Percentiles rank a stretch among this genome's conserved stretches.
These are phyloP conservation scores for Torrubiella hemipterigena DNA, from an alignment of 2,329 filamentous ascomycete genomes.

Conservation along the genomic window DNA sequence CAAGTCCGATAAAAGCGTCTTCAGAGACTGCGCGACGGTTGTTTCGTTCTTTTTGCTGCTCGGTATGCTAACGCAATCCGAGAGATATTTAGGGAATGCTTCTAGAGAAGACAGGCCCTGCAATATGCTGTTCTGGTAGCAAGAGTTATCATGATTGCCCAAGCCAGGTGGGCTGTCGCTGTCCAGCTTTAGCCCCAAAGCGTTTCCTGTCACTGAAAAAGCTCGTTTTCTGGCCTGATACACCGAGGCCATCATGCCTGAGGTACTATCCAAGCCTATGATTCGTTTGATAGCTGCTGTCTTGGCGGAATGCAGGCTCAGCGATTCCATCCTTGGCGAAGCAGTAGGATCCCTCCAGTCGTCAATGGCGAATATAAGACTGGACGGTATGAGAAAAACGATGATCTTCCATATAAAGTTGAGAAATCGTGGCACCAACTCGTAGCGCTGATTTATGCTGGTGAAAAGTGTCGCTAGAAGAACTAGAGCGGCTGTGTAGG, in stretches of 20 bases:
- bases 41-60: slow-evolving; percentile 15
- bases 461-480: no score
- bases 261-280: slow-evolving; percentile 42
- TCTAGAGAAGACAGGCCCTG: slow-evolving; percentile 70
- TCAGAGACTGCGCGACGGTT: slow-evolving; percentile 38
- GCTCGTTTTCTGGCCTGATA: slow-evolving; percentile 46
- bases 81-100: slow-evolving; percentile 56
- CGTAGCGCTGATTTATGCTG: no score
- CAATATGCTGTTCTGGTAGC: slow-evolving; percentile 94
- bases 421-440: slow-evolving; percentile 14
- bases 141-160: slow-evolving; percentile 89
- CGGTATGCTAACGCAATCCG: slow-evolving; percentile 23
- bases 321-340: slow-evolving; percentile 24
- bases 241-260: slow-evolving; percentile 42
- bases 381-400: slow-evolving; percentile 43
- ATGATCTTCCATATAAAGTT: slow-evolving; percentile 49
- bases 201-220: slow-evolving; percentile 36
- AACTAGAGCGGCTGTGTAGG: background rate
- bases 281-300: slow-evolving; percentile 53
- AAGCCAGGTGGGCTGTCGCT: slow-evolving; percentile 51
- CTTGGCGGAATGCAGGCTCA: slow-evolving; percentile 43
- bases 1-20: slow-evolving; percentile 55
- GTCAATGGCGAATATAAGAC: slow-evolving; percentile 45
- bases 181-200: slow-evolving; percentile 24
- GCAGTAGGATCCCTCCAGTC: slow-evolving; percentile 33